These are phyloP conservation scores for Gastrolobium bilobum DNA, from an alignment of 306 rosid genomes.

Conservation along the genomic window DNA sequence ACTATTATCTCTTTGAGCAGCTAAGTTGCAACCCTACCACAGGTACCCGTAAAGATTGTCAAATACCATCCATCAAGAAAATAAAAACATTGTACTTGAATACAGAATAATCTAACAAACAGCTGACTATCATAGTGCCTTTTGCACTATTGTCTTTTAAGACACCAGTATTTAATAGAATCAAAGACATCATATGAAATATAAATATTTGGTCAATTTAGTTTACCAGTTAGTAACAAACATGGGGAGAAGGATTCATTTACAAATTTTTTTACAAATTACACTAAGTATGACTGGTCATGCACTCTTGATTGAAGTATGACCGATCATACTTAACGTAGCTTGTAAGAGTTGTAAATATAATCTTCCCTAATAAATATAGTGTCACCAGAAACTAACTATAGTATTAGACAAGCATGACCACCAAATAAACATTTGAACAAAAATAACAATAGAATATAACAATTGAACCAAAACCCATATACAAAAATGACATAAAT, in stretches of 20 bases:
- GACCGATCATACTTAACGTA: too few relatives aligned
- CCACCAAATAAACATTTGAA: constrained; percentile 4
- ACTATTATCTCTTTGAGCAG: constrained; percentile 75
- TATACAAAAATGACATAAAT: not conserved
- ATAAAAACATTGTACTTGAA: not conserved
- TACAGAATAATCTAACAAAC: not conserved
- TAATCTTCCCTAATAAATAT: too few relatives aligned
- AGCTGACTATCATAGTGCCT: constrained; percentile 6
- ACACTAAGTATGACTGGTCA: too few relatives aligned
- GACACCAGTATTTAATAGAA: not conserved
- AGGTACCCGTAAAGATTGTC: constrained; percentile 22
- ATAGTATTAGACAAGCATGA: not conserved
- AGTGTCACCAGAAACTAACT: not conserved
- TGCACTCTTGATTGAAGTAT: too few relatives aligned
- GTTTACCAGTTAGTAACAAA: not conserved
- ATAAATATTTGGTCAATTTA: not conserved
- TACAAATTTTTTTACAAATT: too few relatives aligned
- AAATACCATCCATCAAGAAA: constrained; percentile 28
- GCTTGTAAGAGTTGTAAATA: too few relatives aligned
- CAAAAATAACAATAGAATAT: not conserved
- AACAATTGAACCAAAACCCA: not conserved
- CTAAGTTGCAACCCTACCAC: constrained; percentile 87
- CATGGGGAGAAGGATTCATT: too few relatives aligned
- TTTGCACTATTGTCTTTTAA: not conserved
- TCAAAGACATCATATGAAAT: not conserved